These are phyloP conservation scores for Zalaria sp. DNA, from an alignment of 2,329 filamentous ascomycete genomes.

Conservation along the genomic window DNA sequence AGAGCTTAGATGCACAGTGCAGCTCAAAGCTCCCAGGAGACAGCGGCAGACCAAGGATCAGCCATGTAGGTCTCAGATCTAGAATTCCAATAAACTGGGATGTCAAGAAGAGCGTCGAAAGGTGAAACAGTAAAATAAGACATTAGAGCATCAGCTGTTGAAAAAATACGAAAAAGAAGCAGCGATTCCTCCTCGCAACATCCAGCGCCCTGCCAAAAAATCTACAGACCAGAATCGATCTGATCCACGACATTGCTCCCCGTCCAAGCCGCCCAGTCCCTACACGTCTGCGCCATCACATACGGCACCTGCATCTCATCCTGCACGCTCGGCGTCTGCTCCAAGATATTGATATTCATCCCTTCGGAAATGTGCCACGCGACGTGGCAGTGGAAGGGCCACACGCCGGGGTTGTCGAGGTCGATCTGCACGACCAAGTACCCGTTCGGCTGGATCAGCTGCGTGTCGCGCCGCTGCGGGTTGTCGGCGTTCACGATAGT, in stretches of 20 bases:
- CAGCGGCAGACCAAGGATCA: too few species aligned
- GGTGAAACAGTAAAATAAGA: too few species aligned
- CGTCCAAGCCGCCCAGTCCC: conserved; percentile 12
- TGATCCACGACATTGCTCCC: conserved; percentile 10
- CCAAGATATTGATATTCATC: conserved; percentile 18
- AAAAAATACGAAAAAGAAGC: too few species aligned
- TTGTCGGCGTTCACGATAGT: conserved; percentile 14
- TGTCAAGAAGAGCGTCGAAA: too few species aligned
- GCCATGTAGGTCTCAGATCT: too few species aligned
- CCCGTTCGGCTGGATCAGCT: conserved; percentile 10
- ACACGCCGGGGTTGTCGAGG: conserved; percentile 39
- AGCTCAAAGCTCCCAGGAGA: too few species aligned
- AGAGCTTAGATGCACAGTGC: too few species aligned
- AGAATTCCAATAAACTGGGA: too few species aligned
- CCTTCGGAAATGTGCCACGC: conserved; percentile 19
- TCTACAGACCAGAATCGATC: conserved; percentile 13
- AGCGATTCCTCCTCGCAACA: too few species aligned
- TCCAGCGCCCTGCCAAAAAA: background rate
- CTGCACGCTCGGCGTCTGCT: conserved; percentile 12
- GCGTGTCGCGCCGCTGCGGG: conserved; percentile 15
- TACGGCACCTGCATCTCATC: conserved; percentile 13
- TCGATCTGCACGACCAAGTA: conserved; percentile 29
- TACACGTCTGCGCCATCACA: conserved; percentile 18
- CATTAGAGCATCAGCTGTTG: too few species aligned
- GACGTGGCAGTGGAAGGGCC: conserved; percentile 26